Base-by-base conservation (phyloP, 2,329 filamentous ascomycete genomes). In the Colletotrichum eleusines region DNA sequence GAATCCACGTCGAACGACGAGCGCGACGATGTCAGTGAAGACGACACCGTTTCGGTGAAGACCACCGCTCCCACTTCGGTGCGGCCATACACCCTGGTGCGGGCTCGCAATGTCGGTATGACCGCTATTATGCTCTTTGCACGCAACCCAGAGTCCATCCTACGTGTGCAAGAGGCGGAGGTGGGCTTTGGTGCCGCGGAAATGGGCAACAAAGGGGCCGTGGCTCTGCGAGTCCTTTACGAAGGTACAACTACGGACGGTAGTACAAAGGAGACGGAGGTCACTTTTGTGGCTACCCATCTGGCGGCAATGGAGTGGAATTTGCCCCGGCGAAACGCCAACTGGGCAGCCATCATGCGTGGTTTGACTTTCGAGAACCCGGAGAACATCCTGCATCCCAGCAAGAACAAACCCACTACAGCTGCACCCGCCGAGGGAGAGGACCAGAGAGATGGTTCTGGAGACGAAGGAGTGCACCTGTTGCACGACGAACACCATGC, bases 161-260 rank as follows among this genome's bases (percentile, higher is more conserved):
- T 84, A 63, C 84, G 88, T 76, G 83, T 96, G n/a, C 88, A 94
- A 74, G 90, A 89, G n/a, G 94, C 92, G 2, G 93, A 92, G 63
- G 91, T 94, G 2, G 95, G 96, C 0, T 92, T 98, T 59, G 96
- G 96, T 0, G 80, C 94, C 1, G 91, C 90, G 69, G 92, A 95
- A 60, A 96, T 97, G 92, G 96, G 94, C 20, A 98, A 98, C 81
- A 99, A 99, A 81, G 96, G 95, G 38, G 95, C 94, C 4, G 92
- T 97, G 0, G 96, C 92, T 0, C 85, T 95, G 72, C 87, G 94
- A 42, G 81, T 96, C 53, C 86, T 89, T 18, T 91, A 93, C 76
- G 77, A 78, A 42, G 77, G 73, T 7, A 77, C 80, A 18, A 78
- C 78, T 28, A 77, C 76, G 7, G 66, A 61, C 55, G 76, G 74